Evolutionary conservation across 1,284 basidiomycete species (phyloP), one percentile per base, ranked within the genome.

Genomic region (Malassezia obtusa): DNA sequence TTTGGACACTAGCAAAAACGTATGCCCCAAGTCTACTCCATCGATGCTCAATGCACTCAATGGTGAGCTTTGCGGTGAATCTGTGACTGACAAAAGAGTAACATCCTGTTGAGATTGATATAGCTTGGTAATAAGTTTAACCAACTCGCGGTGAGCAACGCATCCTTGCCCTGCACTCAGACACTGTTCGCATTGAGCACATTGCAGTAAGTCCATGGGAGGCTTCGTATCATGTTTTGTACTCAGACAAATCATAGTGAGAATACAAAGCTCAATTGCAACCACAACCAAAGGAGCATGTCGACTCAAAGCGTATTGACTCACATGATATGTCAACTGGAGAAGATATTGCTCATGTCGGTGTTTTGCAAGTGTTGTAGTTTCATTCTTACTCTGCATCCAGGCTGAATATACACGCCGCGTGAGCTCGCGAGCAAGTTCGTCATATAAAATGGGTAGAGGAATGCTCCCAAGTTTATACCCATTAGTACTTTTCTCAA

Each of bases 51-150:
- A 21, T 7, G 43, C 46, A 30, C 26, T n/a, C 6, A 53, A 24
- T n/a, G 51, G 51, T 2, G 51, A 53, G 17, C 40, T 49, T 15
- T 48, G 12, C 5, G 51, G 51, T 19, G 46, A 49, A 22, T 53
- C 45, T 0, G 21, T 24, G 6, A 49, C 28, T 3, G 45, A 44
- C 25, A 49, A 46, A 19, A 53, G 38, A 8, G 32, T 44, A 1
- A 49, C 50, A 12, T 21, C 44, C 10, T 46, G 26, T 30, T 45
- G 36, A 3, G 21, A 15, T 26, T 28, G 19, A 19, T 47, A 52
- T 19, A 52, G 37, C 17, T 19, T 11, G 10, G 12, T 3, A n/a
- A 48, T 48, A 19, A 48, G 21, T 21, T 28, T 22, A 15, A 30
- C 24, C 10, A 48, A 11, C 28, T 38, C 1, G 10, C 30, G 12